Evolutionary conservation across 139 green algal species (phyloP), one percentile per base, ranked within the genome.

Genomic region (Coccomyxa sp.): DNA sequence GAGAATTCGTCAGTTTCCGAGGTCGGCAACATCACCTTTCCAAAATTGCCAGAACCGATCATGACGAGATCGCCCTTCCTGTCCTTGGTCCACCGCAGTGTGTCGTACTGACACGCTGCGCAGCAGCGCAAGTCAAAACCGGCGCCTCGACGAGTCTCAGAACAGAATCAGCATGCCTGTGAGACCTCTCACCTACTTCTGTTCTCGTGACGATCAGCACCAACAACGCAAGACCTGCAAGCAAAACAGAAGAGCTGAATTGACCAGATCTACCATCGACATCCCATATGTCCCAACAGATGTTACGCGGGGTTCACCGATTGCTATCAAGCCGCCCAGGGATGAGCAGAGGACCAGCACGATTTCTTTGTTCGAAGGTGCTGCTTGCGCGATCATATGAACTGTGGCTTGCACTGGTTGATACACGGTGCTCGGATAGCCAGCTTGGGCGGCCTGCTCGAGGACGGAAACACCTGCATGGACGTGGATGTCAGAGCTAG

Each of bases 401-500:
- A 22, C 27, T 18, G 50, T 18, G 50, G 50, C 50, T 64, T 64
- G 50, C 18, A 64, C 27, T 22, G 50, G 50, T 22, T 64, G 50
- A 64, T 64, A 64, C 50, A 64, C 50, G 50, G 27, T 18, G 50
- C 50, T 64, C 27, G 50, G 50, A 64, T 64, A 64, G 50, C 50
- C 50, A 64, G 50, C 50, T 22, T 64, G 50, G 27, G 50, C 50
- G 50, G 50, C 50, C 50, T 64, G 50, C 50, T 64, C 50, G 27
- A 64, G 50, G 50, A 64, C 50, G 50, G 50, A 64, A 64, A 64
- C 50, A 64, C 50, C 50, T 64, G 50, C 50, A 64, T 64, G 50
- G 27, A 18, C 50, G 27, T 22, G 50, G 27, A 64, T 64, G 5
- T 64, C n/a, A 64, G 50, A 64, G 22, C 50, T 31, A 18, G 50